Evolutionary conservation across 148 eudicot species (phyloP).

Genomic region (Rhododendron molle): DNA sequence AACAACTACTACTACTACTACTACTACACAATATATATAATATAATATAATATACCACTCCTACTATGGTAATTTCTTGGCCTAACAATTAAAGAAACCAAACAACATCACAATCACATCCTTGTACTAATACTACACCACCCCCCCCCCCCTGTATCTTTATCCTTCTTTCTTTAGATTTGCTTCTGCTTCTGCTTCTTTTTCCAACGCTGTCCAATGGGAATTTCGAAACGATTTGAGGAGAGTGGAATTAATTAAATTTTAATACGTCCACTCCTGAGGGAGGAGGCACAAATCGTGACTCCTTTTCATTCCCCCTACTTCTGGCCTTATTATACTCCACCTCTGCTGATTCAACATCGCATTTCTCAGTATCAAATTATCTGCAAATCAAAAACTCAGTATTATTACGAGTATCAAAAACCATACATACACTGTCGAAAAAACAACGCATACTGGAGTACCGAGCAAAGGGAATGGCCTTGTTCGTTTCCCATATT

Average conservation of each 20-base stretch:
- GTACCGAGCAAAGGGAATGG: not conserved
- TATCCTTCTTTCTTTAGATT: not conserved
- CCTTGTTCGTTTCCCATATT: no score
- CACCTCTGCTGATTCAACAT: slow-evolving; percentile 31
- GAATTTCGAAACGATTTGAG: not conserved
- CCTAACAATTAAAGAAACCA: not conserved
- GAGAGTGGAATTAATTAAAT: not conserved
- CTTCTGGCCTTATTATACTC: not conserved
- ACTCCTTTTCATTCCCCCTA: not conserved
- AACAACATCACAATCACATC: not conserved
- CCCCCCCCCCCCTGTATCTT: no score
- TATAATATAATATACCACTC: no score
- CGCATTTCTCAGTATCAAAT: slow-evolving; percentile 39
- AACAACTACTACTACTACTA: not conserved
- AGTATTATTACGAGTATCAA: not conserved
- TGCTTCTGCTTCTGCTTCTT: not conserved
- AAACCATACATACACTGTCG: no score
- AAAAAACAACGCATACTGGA: no score
- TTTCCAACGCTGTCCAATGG: not conserved
- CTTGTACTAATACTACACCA: not conserved
- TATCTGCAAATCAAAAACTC: slow-evolving; percentile 18
- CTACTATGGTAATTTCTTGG: not conserved
- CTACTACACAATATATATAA: no score
- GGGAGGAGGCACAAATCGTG: slow-evolving; percentile 33
- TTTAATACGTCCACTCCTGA: slow-evolving; percentile 48